These are phyloP conservation scores for Saturnispora gosingensis DNA, from an alignment of 805 yeast genomes.

Conservation along the genomic window DNA sequence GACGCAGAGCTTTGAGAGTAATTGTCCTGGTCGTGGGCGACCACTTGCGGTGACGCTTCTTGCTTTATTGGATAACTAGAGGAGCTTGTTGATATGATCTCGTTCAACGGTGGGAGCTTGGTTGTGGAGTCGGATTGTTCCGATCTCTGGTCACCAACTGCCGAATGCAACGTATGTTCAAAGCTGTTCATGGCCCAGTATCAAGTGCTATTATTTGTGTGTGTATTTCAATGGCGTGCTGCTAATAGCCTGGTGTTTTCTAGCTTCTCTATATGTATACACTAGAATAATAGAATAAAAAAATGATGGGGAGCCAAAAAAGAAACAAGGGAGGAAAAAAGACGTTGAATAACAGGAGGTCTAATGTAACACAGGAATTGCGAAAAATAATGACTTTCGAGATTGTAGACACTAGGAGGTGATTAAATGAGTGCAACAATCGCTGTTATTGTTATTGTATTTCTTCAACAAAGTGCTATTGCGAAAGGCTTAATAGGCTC, in stretches of 20 bases:
- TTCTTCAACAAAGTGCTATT: background rate
- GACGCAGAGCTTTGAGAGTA: background rate
- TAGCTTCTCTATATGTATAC: background rate
- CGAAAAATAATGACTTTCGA: too few species aligned
- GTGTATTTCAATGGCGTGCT: background rate
- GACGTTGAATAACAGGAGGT: background rate
- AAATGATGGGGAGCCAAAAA: background rate
- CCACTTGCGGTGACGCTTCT: background rate
- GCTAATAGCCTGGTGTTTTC: background rate
- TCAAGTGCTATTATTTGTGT: background rate
- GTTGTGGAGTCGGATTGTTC: background rate
- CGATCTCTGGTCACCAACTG: background rate
- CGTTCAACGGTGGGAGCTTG: slow-evolving; percentile 3
- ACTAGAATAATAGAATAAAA: background rate
- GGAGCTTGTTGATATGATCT: background rate
- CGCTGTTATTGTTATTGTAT: background rate
- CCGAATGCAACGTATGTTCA: background rate
- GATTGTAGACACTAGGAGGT: background rate
- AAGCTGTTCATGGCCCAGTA: background rate
- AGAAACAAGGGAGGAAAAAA: background rate
- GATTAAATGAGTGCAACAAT: background rate
- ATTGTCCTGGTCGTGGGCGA: background rate
- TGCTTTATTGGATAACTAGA: background rate
- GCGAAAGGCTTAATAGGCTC: background rate
- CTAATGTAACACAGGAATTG: background rate